A percentile compares a stretch with the other conserved stretches of the same genome.
phyloP scores from a whole-genome alignment of 1,284 basidiomycete species.

The Mrakiaceae sp. region DNA sequence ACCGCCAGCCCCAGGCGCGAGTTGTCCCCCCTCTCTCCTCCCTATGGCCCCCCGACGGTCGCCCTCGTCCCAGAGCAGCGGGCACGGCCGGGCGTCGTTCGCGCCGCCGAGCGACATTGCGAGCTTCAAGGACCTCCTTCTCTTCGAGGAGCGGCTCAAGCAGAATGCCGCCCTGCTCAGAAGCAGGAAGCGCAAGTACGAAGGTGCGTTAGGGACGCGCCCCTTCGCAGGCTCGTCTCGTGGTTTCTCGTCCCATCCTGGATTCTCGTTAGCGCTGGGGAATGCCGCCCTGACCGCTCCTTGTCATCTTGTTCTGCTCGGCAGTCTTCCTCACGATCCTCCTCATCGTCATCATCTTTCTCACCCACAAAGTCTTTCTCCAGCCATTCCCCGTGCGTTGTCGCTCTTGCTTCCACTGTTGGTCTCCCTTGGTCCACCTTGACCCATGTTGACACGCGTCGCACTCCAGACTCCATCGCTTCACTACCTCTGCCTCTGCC shows the following conservation, averaged over 20 bases:
- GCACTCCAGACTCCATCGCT: constrained; percentile 29
- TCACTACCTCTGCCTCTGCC: constrained; percentile 59
- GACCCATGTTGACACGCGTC: not conserved
- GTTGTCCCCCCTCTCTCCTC: no score
- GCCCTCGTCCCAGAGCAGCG: not conserved
- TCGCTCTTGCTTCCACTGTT: not conserved
- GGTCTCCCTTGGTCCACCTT: not conserved
- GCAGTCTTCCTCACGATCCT: constrained; percentile 67
- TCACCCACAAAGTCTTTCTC: constrained; percentile 39
- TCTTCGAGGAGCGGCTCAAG: constrained; percentile 94
- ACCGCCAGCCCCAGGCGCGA: no score
- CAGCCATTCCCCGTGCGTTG: constrained; percentile 14
- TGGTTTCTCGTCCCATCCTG: not conserved
- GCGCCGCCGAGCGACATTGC: constrained; percentile 53
- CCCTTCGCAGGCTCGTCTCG: not conserved
- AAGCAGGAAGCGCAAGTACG: constrained; percentile 72
- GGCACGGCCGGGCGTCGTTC: not conserved
- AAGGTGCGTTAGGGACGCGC: constrained; percentile 42
- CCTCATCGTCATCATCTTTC: constrained; percentile 53
- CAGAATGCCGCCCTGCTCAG: constrained; percentile 75
- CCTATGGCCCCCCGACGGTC: constrained; percentile 2
- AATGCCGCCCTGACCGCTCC: no score
- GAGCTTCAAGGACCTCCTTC: constrained; percentile 76
- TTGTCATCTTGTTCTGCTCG: constrained; percentile 12
- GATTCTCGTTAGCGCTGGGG: not conserved